Conservation (phyloP, 305 asterid species). For the Caryopteris hybrid region DNA sequence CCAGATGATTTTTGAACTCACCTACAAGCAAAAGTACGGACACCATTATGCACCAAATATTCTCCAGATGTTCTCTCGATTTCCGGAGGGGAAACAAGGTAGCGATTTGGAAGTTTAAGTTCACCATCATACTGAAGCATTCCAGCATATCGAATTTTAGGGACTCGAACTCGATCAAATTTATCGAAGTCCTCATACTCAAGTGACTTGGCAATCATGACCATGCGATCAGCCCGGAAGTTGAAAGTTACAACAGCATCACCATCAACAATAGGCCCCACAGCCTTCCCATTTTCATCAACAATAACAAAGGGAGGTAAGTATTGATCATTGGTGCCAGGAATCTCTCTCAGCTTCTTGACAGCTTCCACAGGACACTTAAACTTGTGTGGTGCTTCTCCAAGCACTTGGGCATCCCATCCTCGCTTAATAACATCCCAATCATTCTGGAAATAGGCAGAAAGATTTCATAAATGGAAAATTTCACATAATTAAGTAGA, state of each 20-base stretch:
- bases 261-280: slow-evolving; percentile 91
- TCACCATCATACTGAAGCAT: slow-evolving; percentile 99
- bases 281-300: slow-evolving; percentile 79
- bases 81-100: slow-evolving; percentile 94
- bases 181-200: slow-evolving; percentile 77
- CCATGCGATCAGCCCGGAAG: slow-evolving; percentile 97
- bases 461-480: not conserved
- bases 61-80: slow-evolving; percentile 97
- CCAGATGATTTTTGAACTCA: slow-evolving; percentile 11
- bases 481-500: not conserved
- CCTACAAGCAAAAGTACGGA: slow-evolving; percentile 97
- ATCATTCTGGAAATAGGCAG: slow-evolving; percentile 58
- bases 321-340: slow-evolving; percentile 67
- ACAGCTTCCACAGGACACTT: slow-evolving; percentile 75
- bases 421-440: slow-evolving; percentile 96
- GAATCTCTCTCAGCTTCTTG: slow-evolving; percentile 76
- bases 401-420: slow-evolving; percentile 99
- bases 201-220: slow-evolving; percentile 88
- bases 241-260: slow-evolving; percentile 95
- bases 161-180: slow-evolving; percentile 82
- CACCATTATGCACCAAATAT: slow-evolving; percentile 74
- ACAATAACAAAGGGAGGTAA: slow-evolving; percentile 90
- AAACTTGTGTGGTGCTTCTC: slow-evolving; percentile 96
- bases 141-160: slow-evolving; percentile 88
- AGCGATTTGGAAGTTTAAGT: slow-evolving; percentile 79